Conservation (phyloP, 371 early-diverging fungal species). For the Chytridiales sp. region DNA sequence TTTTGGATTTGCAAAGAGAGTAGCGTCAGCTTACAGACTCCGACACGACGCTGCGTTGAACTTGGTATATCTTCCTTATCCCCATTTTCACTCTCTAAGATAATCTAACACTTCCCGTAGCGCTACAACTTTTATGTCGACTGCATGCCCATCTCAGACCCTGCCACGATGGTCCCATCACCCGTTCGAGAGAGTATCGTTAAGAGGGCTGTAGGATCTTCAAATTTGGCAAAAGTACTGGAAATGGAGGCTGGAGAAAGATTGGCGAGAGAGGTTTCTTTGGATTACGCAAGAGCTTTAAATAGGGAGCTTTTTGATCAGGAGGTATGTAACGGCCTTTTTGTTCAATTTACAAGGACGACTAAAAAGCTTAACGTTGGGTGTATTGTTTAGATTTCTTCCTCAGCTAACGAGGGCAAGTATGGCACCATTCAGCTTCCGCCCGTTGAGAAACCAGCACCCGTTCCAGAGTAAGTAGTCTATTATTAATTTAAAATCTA, state of each 20-base stretch:
- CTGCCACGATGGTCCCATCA: constrained; percentile 16
- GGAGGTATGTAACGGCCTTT: constrained; percentile 31
- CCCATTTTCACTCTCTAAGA: constrained; percentile 2
- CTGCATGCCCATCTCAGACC: constrained; percentile 48
- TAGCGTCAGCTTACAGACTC: constrained; percentile 38
- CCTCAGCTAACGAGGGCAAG: constrained; percentile 2
- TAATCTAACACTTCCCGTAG: constrained; percentile 17
- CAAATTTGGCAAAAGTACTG: constrained; percentile 18
- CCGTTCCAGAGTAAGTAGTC: constrained; percentile 16
- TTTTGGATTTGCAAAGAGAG: constrained; percentile 42
- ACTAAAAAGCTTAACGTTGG: no score
- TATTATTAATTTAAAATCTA: background rate
- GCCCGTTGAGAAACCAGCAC: background rate
- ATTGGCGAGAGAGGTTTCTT: constrained; percentile 31
- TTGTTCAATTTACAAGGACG: no score
- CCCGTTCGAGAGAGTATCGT: no score
- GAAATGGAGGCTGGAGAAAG: constrained; percentile 9
- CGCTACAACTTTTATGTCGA: constrained; percentile 50
- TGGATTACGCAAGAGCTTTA: constrained; percentile 44
- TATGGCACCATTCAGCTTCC: constrained; percentile 23
- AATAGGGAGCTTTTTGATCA: constrained; percentile 44
- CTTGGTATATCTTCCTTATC: constrained; percentile 25
- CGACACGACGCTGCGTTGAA: constrained; percentile 36
- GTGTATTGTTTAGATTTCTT: constrained; percentile 3
- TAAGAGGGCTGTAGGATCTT: no score